Base-by-base conservation (phyloP, 2,329 filamentous ascomycete genomes). In the Cryoendolithus antarcticus region DNA sequence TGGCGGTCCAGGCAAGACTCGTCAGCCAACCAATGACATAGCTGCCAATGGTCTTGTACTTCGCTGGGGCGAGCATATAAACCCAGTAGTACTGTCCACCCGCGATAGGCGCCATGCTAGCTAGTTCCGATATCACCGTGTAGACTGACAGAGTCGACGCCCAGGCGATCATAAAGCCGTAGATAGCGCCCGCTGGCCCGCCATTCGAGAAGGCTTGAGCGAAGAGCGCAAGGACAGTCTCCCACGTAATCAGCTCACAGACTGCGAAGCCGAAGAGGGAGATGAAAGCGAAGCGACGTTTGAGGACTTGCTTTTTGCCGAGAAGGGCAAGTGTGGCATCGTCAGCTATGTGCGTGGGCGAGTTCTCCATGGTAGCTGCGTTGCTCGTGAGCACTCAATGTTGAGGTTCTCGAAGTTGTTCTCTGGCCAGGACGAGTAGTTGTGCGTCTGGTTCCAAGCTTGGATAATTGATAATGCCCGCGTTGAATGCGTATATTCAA, bases 141-240 rank as follows among this genome's bases (percentile, higher is more conserved):
- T 68, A 69, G 3, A 65, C 60, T 0, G 60, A 66, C 39, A 74
- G 47, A 0, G 65, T 72, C 1, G 64, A 66, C 12, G 57, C 48
- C 66, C 67, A 72, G 11, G 69, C 65, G 34, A 72, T 64, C 27
- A 73, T 60, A 53, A 66, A 74, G 35, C 68, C 67, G 45, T 70
- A 72, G 7, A 72, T 51, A 5, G 70, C 54, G 3, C 70, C 69
- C 1, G 66, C 61, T 9, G 69, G 64, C 4, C 65, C 65, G n/a
- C 65, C 65, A 49, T 67, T 68, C 13, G 61, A 50, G 33, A 64
- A 58, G 2, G 61, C 57, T 43, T 67, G 55, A 38, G 48, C 55
- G 48, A 67, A 66, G 10, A 66, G 49, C 3, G 63, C 62, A 4
- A 66, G 55, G 6, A 65, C 62, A 0, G 64, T 66, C 40, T 67